These are phyloP conservation scores for Cyberlindnera japonica DNA, from an alignment of 805 yeast species.

Conservation along the genomic window DNA sequence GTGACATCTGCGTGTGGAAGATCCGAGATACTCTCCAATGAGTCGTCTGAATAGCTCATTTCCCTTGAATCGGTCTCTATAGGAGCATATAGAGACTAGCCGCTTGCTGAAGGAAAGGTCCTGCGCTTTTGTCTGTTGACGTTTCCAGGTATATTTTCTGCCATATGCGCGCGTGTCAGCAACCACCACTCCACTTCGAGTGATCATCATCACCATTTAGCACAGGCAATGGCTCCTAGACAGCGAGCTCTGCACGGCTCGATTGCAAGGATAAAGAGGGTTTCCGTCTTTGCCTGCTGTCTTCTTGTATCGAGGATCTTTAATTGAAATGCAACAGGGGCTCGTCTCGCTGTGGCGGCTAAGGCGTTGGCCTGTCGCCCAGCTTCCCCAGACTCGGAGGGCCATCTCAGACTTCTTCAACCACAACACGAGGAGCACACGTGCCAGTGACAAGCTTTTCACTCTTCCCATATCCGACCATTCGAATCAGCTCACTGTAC, in stretches of 20 bases:
- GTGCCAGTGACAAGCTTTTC: background rate
- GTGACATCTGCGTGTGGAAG: constrained; percentile 1
- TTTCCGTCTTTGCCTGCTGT: too few species aligned
- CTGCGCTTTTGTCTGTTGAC: too few species aligned
- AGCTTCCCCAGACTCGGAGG: constrained; percentile 5
- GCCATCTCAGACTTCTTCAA: constrained; percentile 8
- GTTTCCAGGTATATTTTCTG: too few species aligned
- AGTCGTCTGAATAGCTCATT: constrained; percentile 13
- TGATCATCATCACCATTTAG: background rate
- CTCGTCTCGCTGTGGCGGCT: background rate
- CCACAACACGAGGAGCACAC: background rate
- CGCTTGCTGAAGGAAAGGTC: too few species aligned
- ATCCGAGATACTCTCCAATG: constrained; percentile 8
- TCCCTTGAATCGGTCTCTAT: too few species aligned
- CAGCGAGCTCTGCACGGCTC: background rate
- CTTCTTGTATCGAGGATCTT: too few species aligned
- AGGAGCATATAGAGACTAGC: too few species aligned
- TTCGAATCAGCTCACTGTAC: background rate
- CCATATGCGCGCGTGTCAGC: background rate
- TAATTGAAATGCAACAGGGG: too few species aligned
- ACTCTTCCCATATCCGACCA: background rate
- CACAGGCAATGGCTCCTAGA: background rate
- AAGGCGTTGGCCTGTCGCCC: constrained; percentile 5
- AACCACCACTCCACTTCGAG: background rate
- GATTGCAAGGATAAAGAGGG: background rate